These are phyloP conservation scores for Alternaria burnsii DNA, from an alignment of 2,329 filamentous ascomycete genomes.

Conservation along the genomic window DNA sequence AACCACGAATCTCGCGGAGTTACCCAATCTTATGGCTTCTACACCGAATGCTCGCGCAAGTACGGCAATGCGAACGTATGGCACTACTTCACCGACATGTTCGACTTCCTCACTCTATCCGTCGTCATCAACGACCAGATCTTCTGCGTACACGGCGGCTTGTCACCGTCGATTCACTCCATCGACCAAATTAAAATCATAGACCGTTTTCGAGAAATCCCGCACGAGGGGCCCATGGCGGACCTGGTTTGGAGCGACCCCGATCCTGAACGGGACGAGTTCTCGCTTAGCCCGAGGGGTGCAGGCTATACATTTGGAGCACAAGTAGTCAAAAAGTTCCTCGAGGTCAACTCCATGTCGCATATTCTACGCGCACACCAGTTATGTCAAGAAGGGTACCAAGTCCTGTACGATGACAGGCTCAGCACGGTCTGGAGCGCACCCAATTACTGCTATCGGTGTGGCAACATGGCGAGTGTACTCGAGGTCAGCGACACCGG, in stretches of 20 bases:
- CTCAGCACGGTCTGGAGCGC: slow-evolving; percentile 94
- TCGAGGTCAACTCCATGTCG: slow-evolving; percentile 96
- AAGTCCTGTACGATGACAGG: slow-evolving; percentile 93
- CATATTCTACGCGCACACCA: slow-evolving; percentile 98
- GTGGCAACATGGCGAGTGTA: slow-evolving; percentile 96
- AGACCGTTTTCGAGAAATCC: slow-evolving; percentile 97
- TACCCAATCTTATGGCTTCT: slow-evolving; percentile 98
- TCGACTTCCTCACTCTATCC: slow-evolving; percentile 94
- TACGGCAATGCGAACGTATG: slow-evolving; percentile 99
- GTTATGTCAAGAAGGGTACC: slow-evolving; percentile 96
- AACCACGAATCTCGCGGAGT: slow-evolving; percentile 98
- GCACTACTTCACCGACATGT: slow-evolving; percentile 99
- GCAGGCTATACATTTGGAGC: slow-evolving; percentile 98
- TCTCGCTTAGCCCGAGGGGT: slow-evolving; percentile 89
- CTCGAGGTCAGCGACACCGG: slow-evolving; percentile 94
- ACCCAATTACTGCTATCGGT: slow-evolving; percentile 84
- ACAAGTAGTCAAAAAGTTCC: slow-evolving; percentile 97
- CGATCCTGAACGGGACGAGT: slow-evolving; percentile 96
- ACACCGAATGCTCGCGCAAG: slow-evolving; percentile 96
- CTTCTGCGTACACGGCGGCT: slow-evolving; percentile 95
- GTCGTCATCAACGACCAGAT: slow-evolving; percentile 99
- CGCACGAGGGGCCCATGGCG: slow-evolving; percentile 99
- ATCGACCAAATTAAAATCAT: slow-evolving; percentile 99
- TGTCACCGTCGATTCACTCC: slow-evolving; percentile 79
- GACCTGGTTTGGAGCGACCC: slow-evolving; percentile 98